phyloP scores from a whole-genome alignment of 2,329 filamentous ascomycete genomes.

The Fragosphaeria purpurea region DNA sequence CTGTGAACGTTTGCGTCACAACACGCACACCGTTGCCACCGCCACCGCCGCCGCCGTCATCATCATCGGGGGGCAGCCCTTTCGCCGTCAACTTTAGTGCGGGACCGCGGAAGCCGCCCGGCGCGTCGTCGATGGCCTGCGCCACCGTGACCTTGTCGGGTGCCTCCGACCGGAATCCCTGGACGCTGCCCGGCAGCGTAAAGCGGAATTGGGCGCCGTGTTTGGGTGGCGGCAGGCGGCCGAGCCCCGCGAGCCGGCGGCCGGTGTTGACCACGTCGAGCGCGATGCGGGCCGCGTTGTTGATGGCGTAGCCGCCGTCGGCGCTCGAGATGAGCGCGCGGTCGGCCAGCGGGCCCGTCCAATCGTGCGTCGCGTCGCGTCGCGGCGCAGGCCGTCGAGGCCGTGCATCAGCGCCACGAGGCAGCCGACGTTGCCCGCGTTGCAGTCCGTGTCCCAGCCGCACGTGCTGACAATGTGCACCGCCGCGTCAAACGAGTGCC shows the following conservation, averaged over 20 bases:
- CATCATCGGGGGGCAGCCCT: too few relatives aligned
- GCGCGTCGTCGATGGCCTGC: too few relatives aligned
- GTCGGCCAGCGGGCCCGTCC: conserved; percentile 25
- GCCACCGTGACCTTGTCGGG: too few relatives aligned
- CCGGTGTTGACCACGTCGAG: conserved; percentile 21
- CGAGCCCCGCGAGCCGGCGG: conserved; percentile 14
- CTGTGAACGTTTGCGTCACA: too few relatives aligned
- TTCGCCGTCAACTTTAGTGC: too few relatives aligned
- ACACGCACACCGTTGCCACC: too few relatives aligned
- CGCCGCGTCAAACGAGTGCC: conserved; percentile 21
- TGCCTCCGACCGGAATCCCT: conserved; percentile 19
- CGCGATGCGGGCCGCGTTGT: conserved; percentile 24
- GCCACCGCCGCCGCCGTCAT: too few relatives aligned
- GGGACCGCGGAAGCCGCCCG: too few relatives aligned
- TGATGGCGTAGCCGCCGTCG: conserved; percentile 26
- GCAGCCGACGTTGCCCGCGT: conserved; percentile 27
- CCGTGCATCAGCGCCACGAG: conserved; percentile 26
- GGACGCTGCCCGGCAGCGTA: conserved; percentile 24
- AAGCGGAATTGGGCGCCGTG: conserved; percentile 27
- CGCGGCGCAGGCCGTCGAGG: conserved; percentile 13
- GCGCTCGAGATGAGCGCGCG: conserved; percentile 25
- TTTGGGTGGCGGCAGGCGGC: conserved; percentile 18
- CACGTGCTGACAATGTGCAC: conserved; percentile 27
- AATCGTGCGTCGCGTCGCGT: conserved; percentile 14
- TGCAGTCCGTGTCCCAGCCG: conserved; percentile 30